phyloP scores from a whole-genome alignment of 495 filamentous ascomycete genomes.

The Schizothecium vesticola region DNA sequence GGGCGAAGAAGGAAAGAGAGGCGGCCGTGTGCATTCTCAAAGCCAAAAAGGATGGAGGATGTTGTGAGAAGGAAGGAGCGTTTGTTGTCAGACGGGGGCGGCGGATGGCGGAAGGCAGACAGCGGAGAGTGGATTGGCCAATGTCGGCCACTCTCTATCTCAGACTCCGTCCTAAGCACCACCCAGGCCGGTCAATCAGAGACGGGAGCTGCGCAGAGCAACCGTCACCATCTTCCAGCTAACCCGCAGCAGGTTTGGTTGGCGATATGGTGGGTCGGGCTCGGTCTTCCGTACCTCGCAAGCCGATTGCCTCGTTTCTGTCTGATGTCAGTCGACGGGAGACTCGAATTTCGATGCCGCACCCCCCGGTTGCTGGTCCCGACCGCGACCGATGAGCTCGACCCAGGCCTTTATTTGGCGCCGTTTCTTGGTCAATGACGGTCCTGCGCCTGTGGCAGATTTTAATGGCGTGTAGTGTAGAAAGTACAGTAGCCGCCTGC shows the following conservation, averaged over 20 bases:
- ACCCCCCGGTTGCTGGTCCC: not conserved
- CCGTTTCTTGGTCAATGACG: not conserved
- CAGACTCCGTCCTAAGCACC: conserved; percentile 16
- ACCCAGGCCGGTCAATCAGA: conserved; percentile 19
- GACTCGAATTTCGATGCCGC: not conserved
- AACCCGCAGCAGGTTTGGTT: not conserved
- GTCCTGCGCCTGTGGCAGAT: not conserved
- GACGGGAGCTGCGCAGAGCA: conserved; percentile 13
- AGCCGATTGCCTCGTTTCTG: not conserved
- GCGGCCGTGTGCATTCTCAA: conserved; percentile 2
- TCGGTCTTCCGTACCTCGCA: not conserved
- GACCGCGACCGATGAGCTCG: not conserved
- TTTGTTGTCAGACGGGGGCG: conserved; percentile 12
- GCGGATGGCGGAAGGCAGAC: not conserved
- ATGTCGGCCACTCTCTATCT: conserved; percentile 15
- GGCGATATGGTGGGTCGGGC: not conserved
- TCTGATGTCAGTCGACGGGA: not conserved
- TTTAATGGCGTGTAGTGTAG: not conserved
- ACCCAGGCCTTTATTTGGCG: not conserved
- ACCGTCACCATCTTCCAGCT: conserved; percentile 6
- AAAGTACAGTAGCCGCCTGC: conserved; percentile 13
- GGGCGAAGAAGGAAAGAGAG: not conserved
- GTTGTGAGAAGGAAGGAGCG: conserved; percentile 6
- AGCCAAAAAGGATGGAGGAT: conserved; percentile 3
- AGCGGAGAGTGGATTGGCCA: conserved; percentile 3